phyloP scores from a whole-genome alignment of 2,329 filamentous ascomycete species.

The Cladosporium halotolerans region DNA sequence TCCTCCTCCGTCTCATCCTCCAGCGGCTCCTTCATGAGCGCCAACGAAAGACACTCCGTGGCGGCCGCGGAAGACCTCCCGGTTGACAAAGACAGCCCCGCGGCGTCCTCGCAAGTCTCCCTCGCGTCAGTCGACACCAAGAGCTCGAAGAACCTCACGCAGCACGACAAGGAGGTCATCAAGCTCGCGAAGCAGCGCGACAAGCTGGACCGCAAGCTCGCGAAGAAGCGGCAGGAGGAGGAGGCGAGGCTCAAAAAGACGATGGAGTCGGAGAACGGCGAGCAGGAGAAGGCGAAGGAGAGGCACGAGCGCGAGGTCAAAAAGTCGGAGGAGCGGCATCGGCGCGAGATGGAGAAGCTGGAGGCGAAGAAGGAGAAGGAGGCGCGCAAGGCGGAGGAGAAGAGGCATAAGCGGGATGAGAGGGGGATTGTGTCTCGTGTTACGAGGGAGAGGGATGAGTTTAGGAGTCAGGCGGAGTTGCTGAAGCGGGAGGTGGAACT shows the following conservation, averaged over 20 bases:
- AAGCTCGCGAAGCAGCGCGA: constrained; percentile 56
- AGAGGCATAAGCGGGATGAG: constrained; percentile 41
- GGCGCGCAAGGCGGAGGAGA: constrained; percentile 39
- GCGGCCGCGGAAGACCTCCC: constrained; percentile 27
- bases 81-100: constrained; percentile 11
- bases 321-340: constrained; percentile 59
- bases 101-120: constrained; percentile 19
- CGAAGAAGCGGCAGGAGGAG: constrained; percentile 50
- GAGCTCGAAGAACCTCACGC: constrained; percentile 16
- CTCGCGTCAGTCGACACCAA: constrained; percentile 13
- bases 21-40: constrained; percentile 35
- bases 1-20: constrained; percentile 24
- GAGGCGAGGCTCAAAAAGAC: constrained; percentile 37
- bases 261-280: constrained; percentile 32
- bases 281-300: constrained; percentile 56
- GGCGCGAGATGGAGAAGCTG: constrained; percentile 56
- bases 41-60: constrained; percentile 33
- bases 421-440: constrained; percentile 42
- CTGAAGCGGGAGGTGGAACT: constrained; percentile 46
- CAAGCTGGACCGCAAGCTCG: constrained; percentile 58
- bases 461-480: constrained; percentile 38
- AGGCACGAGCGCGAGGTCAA: constrained; percentile 59
- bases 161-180: constrained; percentile 57
- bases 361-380: constrained; percentile 31
- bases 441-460: constrained; percentile 45